These are phyloP conservation scores for Paraphaeosphaeria sporulosa DNA, from an alignment of 2,329 filamentous ascomycete genomes.

Conservation along the genomic window DNA sequence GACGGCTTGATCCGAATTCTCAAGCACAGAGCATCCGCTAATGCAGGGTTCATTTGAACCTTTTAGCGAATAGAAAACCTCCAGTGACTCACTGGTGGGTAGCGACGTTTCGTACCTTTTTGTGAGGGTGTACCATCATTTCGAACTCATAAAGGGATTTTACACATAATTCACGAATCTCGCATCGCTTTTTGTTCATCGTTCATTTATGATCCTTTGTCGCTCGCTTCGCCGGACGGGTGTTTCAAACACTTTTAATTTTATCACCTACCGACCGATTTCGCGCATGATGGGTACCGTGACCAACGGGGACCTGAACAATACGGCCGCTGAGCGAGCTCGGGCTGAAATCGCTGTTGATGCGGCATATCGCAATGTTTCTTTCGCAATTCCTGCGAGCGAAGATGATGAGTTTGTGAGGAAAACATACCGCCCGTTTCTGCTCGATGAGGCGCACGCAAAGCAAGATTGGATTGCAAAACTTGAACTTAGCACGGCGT, in stretches of 20 bases:
- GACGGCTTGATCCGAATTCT: no score
- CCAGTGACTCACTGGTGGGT: no score
- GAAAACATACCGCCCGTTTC: conserved; percentile 64
- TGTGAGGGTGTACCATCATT: no score
- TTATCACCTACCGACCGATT: conserved; percentile 4
- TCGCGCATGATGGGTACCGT: conserved; percentile 11
- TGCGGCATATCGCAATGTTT: conserved; percentile 13
- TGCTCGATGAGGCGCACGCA: conserved; percentile 52
- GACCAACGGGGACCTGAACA: conserved; percentile 21
- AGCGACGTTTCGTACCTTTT: no score
- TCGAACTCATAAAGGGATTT: no score
- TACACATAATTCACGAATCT: no score
- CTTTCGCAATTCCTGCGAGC: conserved; percentile 54
- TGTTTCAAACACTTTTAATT: neutral
- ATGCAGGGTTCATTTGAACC: no score
- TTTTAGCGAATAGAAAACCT: no score
- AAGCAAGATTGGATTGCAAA: conserved; percentile 63
- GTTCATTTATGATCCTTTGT: neutral
- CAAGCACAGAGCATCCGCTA: no score
- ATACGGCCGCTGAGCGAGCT: conserved; percentile 13
- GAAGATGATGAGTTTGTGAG: conserved; percentile 60
- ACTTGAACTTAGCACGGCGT: conserved; percentile 63
- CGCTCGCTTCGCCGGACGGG: neutral
- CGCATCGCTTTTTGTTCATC: conserved; percentile 42
- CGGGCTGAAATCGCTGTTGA: neutral